Evolutionary conservation across 2,329 filamentous ascomycete species (phyloP), one percentile per base, ranked within the genome.

Genomic region (Leptographium wingfieldii): DNA sequence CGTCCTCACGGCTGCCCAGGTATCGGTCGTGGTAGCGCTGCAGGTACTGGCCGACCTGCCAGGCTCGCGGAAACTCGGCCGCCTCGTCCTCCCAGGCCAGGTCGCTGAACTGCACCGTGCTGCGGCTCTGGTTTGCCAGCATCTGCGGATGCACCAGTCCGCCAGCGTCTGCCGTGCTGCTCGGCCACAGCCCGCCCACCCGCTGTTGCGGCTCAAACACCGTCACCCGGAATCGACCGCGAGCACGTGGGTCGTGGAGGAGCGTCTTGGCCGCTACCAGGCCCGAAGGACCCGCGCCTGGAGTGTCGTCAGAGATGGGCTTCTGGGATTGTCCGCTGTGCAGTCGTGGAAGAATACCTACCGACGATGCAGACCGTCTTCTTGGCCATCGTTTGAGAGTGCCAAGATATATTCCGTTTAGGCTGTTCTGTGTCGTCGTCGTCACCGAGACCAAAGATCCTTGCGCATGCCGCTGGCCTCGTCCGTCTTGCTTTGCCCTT

Each of bases 131-230:
- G 69, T 95, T 95, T 4, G 82, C 82, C 19, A 81, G 76, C 77
- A 88, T 87, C 58, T 87, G 78, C 10, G 86, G 86, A 63, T 87
- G 82, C 19, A 86, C 73, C 48, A 81, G 73, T 2, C 81, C 77
- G 1, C 65, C 72, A n/a, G 63, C 65, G 59, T 84, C 82, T 2
- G 72, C 65, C 58, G 74, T 77, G 14, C 72, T 70, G 1, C 75
- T 73, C 3, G 86, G 85, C 90, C 90, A 95, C n/a, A 94, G 80
- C 0, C 90, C 90, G 12, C 89, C 90, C 19, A 92, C 77, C 48
- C 81, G 78, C 40, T 77, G 68, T 55, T 84, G 79, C 19, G 79
- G 74, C 56, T 95, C 90, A 66, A 87, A 88, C 29, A 95, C 70
- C 3, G 82, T 86, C 55, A 92, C 85, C 5, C 77, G 74, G 72